Base-by-base conservation (phyloP, 2,329 filamentous ascomycete genomes). In the Chaetoscypha palmicola region DNA sequence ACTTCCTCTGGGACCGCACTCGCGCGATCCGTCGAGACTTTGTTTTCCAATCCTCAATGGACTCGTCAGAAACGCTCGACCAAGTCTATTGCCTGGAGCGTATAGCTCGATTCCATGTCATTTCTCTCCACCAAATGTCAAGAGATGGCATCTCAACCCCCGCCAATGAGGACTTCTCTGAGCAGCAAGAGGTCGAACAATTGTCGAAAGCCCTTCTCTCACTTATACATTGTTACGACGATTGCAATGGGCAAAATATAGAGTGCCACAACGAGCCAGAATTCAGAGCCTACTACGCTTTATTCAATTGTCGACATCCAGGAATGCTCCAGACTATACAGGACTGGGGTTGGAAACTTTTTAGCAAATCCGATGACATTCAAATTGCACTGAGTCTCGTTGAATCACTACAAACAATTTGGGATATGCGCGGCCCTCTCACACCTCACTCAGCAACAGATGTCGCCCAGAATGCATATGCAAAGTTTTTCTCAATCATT, bases 1-100 rank as follows among this genome's bases (percentile, higher is more conserved):
- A 73, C 44, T 85, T 82, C 46, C 66, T 84, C 1, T 83, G 81
- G 79, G 80, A 85, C 57, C 70, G 81, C 33, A 83, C 80, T 17
- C 69, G 81, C 45, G 79, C 79, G 7, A 78, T 85, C 45, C 76
- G 81, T 19, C 74, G 80, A 49, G 81, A 85, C 57, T 81, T 84
- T 53, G 77, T 78, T 14, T 81, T 83, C 47, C 79, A 84, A 49
- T 79, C 79, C 3, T 71, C 72, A 41, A 71, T 83, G 63, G 72
- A 67, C 2, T 58, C 69, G 32, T 45, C 51, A 2, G 79, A 83
- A 52, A 70, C 79, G 57, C 68, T 67, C 20, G 70, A 73, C 16
- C 72, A 81, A 51, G 69, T 83, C 8, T 79, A 81, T 55, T 78
- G 78, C 28, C 66, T 83, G 17, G 81, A 85, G 58, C 77, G 74